Evolutionary conservation across 768 basidiomycete species (phyloP), one percentile per base, ranked within the genome.

Genomic region (Rhodotorula kratochvilovae): DNA sequence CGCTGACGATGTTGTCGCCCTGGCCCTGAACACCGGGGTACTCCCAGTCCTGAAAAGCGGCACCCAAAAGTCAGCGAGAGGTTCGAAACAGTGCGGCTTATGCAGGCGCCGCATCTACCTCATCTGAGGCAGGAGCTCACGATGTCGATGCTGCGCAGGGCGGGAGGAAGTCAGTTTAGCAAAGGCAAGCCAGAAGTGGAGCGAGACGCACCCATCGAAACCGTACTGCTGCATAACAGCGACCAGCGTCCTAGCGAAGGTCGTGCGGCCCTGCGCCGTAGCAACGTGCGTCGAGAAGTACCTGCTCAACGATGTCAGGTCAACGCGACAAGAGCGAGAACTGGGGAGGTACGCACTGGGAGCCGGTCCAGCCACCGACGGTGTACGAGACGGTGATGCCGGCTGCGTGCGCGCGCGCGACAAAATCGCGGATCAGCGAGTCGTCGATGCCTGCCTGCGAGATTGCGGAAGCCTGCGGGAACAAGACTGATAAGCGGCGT

Each of bases 281-380:
- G 83, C 85, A 21, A 90, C 85, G 25, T 83, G 81, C 12, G 85
- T 81, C 2, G 89, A 90, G 78, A 86, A 90, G 79, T 82, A 89
- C 53, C 63, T 63, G 63, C 5, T n/a, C 48, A 23, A 13, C 48
- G 45, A 46, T 6, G 45, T 15, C 8, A 46, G 48, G 25, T 7
- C 23, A 50, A 23, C 45, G 25, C 25, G 23, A 50, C n/a, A n/a
- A n/a, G n/a, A 23, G 17, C 46, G 46, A 8, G 46, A 19, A 4
- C 16, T 4, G n/a, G 11, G 29, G 17, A 43, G 2, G 5, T 5
- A 43, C 63, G 63, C 19, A 63, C 36, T 72, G 78, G 4, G 86
- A 83, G 10, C 89, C 90, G 7, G 81, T 83, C 88, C 88, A 90
- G 33, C 90, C 90, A 39, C 90, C 90, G 27, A 91, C 81, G 0